These are phyloP conservation scores for Choiromyces venosus DNA, from an alignment of 495 filamentous ascomycete genomes.

Conservation along the genomic window DNA sequence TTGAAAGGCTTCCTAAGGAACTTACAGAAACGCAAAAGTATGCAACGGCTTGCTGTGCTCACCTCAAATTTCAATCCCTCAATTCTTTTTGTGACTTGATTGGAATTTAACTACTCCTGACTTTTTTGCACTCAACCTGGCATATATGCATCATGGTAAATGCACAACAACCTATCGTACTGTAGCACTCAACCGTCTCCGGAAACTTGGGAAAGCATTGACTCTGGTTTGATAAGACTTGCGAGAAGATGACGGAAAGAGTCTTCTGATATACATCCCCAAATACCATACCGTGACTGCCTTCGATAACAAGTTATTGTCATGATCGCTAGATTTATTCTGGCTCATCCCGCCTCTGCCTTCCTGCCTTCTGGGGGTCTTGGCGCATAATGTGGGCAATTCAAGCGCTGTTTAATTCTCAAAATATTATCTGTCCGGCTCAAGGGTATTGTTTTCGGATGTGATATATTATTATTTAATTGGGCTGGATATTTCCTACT, in stretches of 20 bases:
- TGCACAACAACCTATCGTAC: neutral
- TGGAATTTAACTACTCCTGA: neutral
- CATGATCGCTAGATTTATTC: neutral
- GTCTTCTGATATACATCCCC: neutral
- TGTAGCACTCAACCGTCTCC: neutral
- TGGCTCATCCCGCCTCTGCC: neutral
- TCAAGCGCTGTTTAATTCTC: neutral
- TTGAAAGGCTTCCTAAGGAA: neutral
- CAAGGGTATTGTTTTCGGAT: too few relatives aligned
- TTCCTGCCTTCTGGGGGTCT: neutral
- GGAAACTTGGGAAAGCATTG: neutral
- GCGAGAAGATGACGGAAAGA: neutral
- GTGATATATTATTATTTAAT: too few relatives aligned
- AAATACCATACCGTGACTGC: neutral
- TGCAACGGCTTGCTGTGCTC: neutral
- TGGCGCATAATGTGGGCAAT: neutral
- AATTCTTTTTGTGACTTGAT: neutral
- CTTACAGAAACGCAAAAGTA: neutral
- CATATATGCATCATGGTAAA: neutral
- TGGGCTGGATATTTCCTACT: neutral
- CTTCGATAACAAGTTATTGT: neutral
- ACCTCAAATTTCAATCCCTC: neutral
- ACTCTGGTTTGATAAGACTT: neutral
- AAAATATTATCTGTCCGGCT: too few relatives aligned
- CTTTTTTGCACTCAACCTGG: neutral